Conservation (phyloP, 495 filamentous ascomycete species). For the Elaphomyces granulatus region DNA sequence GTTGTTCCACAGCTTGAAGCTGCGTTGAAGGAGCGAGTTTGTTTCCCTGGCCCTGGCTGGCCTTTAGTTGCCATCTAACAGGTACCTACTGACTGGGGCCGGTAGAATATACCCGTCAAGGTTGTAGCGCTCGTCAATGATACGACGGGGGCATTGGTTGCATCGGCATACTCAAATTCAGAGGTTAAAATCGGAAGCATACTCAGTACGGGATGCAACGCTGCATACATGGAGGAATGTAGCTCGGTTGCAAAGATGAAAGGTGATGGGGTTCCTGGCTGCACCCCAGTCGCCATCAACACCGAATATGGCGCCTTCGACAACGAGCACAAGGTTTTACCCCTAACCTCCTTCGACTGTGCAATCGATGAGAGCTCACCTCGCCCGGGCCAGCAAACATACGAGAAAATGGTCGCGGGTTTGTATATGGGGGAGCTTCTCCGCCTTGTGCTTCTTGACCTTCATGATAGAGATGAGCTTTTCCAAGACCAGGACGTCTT, state of each 20-base stretch:
- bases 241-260: slow-evolving; percentile 75
- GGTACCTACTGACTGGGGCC: too few relatives aligned
- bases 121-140: slow-evolving; percentile 86
- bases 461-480: slow-evolving; percentile 19
- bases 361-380: slow-evolving; percentile 27
- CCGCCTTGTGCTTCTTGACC: slow-evolving; percentile 25
- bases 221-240: slow-evolving; percentile 85
- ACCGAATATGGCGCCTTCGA: slow-evolving; percentile 97
- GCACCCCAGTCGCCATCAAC: slow-evolving; percentile 83
- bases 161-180: slow-evolving; percentile 75
- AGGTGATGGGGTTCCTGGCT: slow-evolving; percentile 63
- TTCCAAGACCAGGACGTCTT: slow-evolving; percentile 34
- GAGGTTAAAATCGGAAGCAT: slow-evolving; percentile 84
- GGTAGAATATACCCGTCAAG: slow-evolving; percentile 64
- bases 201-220: slow-evolving; percentile 92
- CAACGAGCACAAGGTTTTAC: slow-evolving; percentile 74
- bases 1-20: slow-evolving; percentile 79
- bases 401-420: slow-evolving; percentile 36
- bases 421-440: slow-evolving; percentile 35
- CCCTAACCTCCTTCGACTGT: slow-evolving; percentile 42
- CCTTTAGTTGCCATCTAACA: too few relatives aligned
- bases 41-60: slow-evolving; percentile 10
- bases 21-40: slow-evolving; percentile 57
- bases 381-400: slow-evolving; percentile 30
- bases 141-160: slow-evolving; percentile 87